Base-by-base conservation (phyloP, 352 stramenopile genomes). In the Elongisporangium anandrum region DNA sequence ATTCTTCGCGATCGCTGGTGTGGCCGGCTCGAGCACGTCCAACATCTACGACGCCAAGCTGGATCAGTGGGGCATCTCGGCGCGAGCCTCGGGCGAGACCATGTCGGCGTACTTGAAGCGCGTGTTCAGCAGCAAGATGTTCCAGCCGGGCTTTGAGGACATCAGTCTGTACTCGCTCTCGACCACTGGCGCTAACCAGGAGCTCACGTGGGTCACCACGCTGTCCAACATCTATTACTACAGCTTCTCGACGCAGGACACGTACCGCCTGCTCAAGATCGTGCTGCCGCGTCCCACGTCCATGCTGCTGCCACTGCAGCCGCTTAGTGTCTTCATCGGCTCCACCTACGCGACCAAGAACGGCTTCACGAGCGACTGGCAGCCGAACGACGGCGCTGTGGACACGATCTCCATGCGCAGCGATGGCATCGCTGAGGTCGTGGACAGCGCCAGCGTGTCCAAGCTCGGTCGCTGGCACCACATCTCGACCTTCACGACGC, bases 1-100 rank as follows among this genome's bases (percentile, higher is more conserved):
- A 0, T 54, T 73, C 6, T 66, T 81, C 15, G 64, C 59, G 3
- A 34, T 66, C 13, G 50, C 71, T 16, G 72, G 70, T 2, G 24
- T 75, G 29, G 61, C 24, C 22, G 65, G 69, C n/a, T 67, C 72
- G n/a, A 49, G 54, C 15, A 57, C 50, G 4, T 29, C 51, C 10
- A 48, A 38, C 16, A 41, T 75, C 9, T 79, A 77, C 51, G 75
- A 85, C 26, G 66, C 57, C 17, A 68, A 79, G 61, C 64, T 85
- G 16, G 75, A 80, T 50, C 75, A 85, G 39, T 85, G 73, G 70
- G 68, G 63, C 26, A 76, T 85, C 59, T 57, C 54, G 9, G 23
- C 60, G n/a, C 75, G 72, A 65, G 12, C 24, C 0, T 16, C 59
- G 21, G 51, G 21, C 23, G 75, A 85, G 54, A 61, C 63, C 9